Evolutionary conservation across 2,329 filamentous ascomycete genomes (phyloP).

Genomic region (Cercospora zeina): DNA sequence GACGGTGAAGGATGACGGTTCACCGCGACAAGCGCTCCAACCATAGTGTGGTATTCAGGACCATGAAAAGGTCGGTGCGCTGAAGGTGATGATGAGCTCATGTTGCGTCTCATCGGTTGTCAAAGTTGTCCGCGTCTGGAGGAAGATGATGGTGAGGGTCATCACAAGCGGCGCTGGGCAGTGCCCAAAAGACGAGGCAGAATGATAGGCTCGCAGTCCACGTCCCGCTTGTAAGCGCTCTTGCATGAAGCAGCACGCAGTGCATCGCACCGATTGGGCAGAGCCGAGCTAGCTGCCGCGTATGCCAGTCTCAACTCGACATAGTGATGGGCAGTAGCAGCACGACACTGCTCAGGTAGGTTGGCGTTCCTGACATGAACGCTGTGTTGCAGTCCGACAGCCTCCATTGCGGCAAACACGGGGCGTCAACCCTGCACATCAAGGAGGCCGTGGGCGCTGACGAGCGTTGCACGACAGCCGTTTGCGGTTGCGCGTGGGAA

Average conservation of each 20-base stretch:
- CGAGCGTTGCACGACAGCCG: slow-evolving; percentile 4
- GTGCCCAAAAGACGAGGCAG: slow-evolving; percentile 11
- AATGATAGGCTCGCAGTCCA: not conserved
- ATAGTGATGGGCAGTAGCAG: not conserved
- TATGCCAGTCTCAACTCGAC: not conserved
- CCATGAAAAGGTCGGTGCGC: not conserved
- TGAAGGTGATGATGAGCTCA: not conserved
- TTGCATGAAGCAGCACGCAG: slow-evolving; percentile 8
- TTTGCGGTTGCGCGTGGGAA: not conserved
- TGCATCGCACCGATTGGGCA: slow-evolving; percentile 1
- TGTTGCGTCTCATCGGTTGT: not conserved
- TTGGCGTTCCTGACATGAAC: slow-evolving; percentile 2
- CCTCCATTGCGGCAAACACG: not conserved
- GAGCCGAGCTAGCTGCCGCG: slow-evolving; percentile 2
- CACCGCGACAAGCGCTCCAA: slow-evolving; percentile 3
- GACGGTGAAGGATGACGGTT: not conserved
- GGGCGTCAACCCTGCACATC: not conserved
- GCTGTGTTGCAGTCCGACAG: slow-evolving; percentile 2
- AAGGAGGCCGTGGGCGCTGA: not conserved
- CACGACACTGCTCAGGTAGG: not conserved
- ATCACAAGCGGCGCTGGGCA: slow-evolving; percentile 7
- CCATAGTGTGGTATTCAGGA: not conserved
- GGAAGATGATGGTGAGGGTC: not conserved
- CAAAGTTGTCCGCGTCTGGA: not conserved
- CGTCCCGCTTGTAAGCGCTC: not conserved